Base-by-base conservation (phyloP, 2,329 filamentous ascomycete species). In the Diaporthe sp. region DNA sequence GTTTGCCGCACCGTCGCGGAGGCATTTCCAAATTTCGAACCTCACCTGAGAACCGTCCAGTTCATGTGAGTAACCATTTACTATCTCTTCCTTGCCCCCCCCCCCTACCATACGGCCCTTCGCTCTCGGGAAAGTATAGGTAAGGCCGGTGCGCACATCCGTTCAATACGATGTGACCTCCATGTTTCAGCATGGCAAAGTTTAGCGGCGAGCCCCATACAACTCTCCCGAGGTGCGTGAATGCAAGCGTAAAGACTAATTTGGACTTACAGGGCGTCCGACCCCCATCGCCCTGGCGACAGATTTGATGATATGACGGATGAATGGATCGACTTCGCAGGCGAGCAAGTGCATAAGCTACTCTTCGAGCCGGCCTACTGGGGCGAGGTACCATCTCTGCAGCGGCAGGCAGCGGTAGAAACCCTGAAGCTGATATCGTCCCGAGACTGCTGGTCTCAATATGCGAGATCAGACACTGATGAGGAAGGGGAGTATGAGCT, bases 371-470 rank as follows among this genome's bases (percentile, higher is more conserved):
- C 9, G 19, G 12, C 19, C 34, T 42, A 25, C 34, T 61, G 37
- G 34, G 58, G 58, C 22, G 58, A 42, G 34, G 58, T 42, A 7
- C 34, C 34, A 25, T 61, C 58, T 61, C 34, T 39, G 25, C 58
- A 61, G 58, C 58, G 37, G 58, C 58, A 61, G 15, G 58, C 58
- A 42, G 58, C 12, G 58, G 34, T 61, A 17, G 19, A 42, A 39
- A 61, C 58, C 6, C n/a, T 61, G 58, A 37, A 42, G 58, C 34
- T 61, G 58, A 61, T 42, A 12, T 61, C 58, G 3, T 25, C 58
- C 12, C 58, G 58, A 42, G 37, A 19, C 12, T 42, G 34, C 15
- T 61, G 58, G 58, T 61, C 58, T 5, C 22, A 61, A 22, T 25
- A 61, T 12, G 58, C 58, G 34, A 25, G 58, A 34, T 42, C 34